A percentile compares a stretch with the other conserved stretches of the same genome.
Evolutionary conservation across 2,329 filamentous ascomycete genomes (phyloP).

Genomic region (Verticillium albo-atrum): DNA sequence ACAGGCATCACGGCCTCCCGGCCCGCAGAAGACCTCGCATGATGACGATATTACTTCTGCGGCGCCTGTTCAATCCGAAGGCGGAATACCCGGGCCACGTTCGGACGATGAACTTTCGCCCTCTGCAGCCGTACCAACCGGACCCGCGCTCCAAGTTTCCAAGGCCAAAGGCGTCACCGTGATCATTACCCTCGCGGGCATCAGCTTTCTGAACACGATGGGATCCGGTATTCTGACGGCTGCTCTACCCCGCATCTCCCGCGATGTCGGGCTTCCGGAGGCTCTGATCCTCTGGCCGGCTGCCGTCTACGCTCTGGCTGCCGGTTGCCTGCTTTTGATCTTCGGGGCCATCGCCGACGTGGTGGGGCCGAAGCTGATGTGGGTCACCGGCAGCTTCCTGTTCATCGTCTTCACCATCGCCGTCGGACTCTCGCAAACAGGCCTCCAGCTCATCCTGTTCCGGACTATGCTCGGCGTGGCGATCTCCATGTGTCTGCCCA

Average conservation of each 20-base stretch:
- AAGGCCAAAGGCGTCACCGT: slow-evolving; percentile 16
- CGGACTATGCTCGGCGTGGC: slow-evolving; percentile 27
- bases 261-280: slow-evolving; percentile 24
- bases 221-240: slow-evolving; percentile 31
- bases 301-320: slow-evolving; percentile 21
- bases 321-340: slow-evolving; percentile 26
- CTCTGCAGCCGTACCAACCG: neutral
- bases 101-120: neutral
- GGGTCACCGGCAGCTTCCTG: slow-evolving; percentile 26
- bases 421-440: slow-evolving; percentile 25
- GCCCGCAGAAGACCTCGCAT: neutral
- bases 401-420: slow-evolving; percentile 27
- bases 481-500: slow-evolving; percentile 32
- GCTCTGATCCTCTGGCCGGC: slow-evolving; percentile 26
- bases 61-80: neutral
- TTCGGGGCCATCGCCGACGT: slow-evolving; percentile 32
- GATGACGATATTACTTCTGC: neutral
- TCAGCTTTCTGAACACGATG: slow-evolving; percentile 30
- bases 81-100: neutral
- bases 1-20: neutral
- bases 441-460: slow-evolving; percentile 31
- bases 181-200: slow-evolving; percentile 25
- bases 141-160: slow-evolving; percentile 13
- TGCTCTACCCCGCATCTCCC: slow-evolving; percentile 29
- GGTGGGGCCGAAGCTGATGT: slow-evolving; percentile 27